Percentiles rank a stretch among this genome's conserved stretches.
These are phyloP conservation scores for Neodidymelliopsis sp. DNA, from an alignment of 2,329 filamentous ascomycete genomes.

Conservation along the genomic window DNA sequence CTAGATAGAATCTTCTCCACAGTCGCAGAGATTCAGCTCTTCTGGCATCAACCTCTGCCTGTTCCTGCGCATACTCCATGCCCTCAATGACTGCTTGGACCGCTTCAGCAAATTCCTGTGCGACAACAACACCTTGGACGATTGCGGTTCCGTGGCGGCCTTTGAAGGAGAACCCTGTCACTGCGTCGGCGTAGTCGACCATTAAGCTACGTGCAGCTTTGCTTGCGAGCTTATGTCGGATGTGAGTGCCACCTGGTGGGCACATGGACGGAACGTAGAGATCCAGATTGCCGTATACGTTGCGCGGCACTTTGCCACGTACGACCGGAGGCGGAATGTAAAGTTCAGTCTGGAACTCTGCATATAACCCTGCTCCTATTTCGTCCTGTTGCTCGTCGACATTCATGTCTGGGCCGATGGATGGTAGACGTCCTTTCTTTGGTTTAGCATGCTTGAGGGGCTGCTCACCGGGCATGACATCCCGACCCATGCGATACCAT, in stretches of 20 bases:
- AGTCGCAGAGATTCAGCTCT: constrained; percentile 59
- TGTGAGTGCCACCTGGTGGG: constrained; percentile 65
- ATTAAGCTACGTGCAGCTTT: constrained; percentile 77
- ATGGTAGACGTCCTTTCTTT: constrained; percentile 38
- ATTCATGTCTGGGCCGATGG: constrained; percentile 41
- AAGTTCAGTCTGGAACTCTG: constrained; percentile 68
- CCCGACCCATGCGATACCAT: constrained; percentile 88
- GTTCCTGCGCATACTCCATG: constrained; percentile 70
- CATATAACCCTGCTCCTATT: constrained; percentile 64
- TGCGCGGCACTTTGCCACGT: constrained; percentile 71
- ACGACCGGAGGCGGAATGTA: constrained; percentile 81
- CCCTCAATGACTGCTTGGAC: constrained; percentile 73
- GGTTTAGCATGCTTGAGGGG: constrained; percentile 73
- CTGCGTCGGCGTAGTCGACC: constrained; percentile 86
- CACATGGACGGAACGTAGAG: constrained; percentile 71
- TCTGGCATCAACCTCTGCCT: constrained; percentile 66
- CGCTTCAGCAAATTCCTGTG: constrained; percentile 74
- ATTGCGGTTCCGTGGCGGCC: constrained; percentile 87
- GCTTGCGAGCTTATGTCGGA: constrained; percentile 65
- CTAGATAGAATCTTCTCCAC: constrained; percentile 68
- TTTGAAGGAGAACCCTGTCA: constrained; percentile 89
- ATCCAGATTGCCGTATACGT: constrained; percentile 69
- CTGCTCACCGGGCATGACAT: constrained; percentile 77
- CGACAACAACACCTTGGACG: constrained; percentile 78
- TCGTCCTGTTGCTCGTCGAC: constrained; percentile 49